Percentiles rank a stretch among this genome's conserved stretches.
These are phyloP conservation scores for Delphinella strobiligena DNA, from an alignment of 2,329 filamentous ascomycete genomes.

Conservation along the genomic window DNA sequence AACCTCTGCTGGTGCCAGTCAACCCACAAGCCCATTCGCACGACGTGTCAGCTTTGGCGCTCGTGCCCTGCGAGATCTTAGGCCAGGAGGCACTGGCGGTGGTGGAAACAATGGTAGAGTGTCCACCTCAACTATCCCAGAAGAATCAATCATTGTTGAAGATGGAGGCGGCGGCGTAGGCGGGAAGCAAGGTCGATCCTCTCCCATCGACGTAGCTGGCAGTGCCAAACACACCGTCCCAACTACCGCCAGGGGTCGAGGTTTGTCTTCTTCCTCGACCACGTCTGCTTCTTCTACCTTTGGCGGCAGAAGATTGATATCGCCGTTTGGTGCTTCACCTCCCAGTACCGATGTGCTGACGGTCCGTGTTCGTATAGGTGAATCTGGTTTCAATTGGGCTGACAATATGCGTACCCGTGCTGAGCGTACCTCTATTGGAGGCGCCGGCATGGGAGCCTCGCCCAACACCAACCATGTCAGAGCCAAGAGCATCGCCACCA, in stretches of 20 bases:
- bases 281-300: constrained; percentile 20
- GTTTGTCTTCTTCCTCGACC: constrained; percentile 34
- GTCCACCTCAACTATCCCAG: constrained; percentile 26
- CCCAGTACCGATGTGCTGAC: constrained; percentile 28
- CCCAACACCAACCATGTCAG: constrained; percentile 44
- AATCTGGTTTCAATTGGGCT: constrained; percentile 76
- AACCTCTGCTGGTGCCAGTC: constrained; percentile 33
- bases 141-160: neutral
- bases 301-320: constrained; percentile 18
- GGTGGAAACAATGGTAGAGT: constrained; percentile 47
- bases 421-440: constrained; percentile 58
- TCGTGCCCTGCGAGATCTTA: constrained; percentile 62
- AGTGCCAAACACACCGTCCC: constrained; percentile 11
- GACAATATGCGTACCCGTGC: constrained; percentile 89
- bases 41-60: constrained; percentile 86
- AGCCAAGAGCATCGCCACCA: constrained; percentile 54
- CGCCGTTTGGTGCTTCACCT: neutral
- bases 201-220: constrained; percentile 8
- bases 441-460: constrained; percentile 21
- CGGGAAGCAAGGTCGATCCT: constrained; percentile 2
- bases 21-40: constrained; percentile 61
- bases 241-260: constrained; percentile 35
- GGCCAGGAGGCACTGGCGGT: constrained; percentile 50
- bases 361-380: constrained; percentile 49
- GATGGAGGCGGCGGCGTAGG: neutral